These are phyloP conservation scores for Diospyros kaki DNA, from an alignment of 148 eudicot species.

Conservation along the genomic window DNA sequence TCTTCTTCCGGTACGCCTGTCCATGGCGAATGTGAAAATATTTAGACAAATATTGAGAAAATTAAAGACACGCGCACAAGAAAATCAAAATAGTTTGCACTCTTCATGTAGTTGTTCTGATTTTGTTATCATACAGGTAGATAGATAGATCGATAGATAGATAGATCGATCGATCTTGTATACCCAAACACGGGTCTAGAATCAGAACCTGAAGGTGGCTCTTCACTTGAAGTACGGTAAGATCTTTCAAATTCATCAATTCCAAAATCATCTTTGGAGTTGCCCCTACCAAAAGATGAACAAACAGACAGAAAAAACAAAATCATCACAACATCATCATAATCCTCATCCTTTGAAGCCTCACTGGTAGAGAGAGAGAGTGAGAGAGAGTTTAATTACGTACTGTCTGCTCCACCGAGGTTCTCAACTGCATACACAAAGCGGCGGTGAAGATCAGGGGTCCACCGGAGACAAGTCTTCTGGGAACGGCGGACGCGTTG, in stretches of 20 bases:
- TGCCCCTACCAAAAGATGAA: conserved; percentile 39
- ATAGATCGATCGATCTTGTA: no score
- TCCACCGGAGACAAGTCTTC: conserved; percentile 62
- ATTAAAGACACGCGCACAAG: background rate
- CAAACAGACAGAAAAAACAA: background rate
- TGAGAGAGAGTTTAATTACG: conserved; percentile 8
- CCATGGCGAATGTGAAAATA: background rate
- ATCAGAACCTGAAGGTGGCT: conserved; percentile 74
- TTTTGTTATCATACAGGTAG: no score
- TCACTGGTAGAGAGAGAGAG: background rate
- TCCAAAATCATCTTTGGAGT: conserved; percentile 69
- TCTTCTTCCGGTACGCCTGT: conserved; percentile 56
- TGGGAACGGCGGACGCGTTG: conserved; percentile 47
- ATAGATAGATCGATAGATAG: no score
- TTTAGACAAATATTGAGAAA: background rate
- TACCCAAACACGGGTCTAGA: no score
- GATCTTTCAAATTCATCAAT: conserved; percentile 59
- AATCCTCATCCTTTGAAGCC: background rate
- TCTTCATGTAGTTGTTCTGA: no score
- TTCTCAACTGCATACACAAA: conserved; percentile 57
- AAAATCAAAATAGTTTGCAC: background rate
- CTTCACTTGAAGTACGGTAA: conserved; percentile 65
- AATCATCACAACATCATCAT: background rate
- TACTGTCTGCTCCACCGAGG: conserved; percentile 74
- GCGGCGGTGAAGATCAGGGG: conserved; percentile 55